These are phyloP conservation scores for Coffea humblotiana DNA, from an alignment of 305 asterid species.

Conservation along the genomic window DNA sequence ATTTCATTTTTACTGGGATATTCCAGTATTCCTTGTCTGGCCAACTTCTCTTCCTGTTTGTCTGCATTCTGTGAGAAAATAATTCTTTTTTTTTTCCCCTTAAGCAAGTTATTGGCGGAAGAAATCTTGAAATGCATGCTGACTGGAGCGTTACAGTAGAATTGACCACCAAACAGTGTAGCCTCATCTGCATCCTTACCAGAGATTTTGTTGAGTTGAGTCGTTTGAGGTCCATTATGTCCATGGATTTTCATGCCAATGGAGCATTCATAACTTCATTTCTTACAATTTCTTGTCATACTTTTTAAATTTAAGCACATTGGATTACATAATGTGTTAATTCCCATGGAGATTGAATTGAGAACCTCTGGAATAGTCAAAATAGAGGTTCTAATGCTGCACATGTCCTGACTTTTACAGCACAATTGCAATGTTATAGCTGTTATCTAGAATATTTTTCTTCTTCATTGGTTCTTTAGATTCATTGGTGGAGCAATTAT, in stretches of 20 bases:
- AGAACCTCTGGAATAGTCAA: background rate
- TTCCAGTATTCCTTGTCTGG: background rate
- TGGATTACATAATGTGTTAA: background rate
- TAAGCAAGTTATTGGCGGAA: background rate
- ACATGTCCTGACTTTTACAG: background rate
- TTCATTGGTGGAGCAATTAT: constrained; percentile 21
- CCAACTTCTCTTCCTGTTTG: background rate
- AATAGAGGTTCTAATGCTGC: background rate
- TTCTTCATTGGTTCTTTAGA: constrained; percentile 7
- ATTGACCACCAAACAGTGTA: background rate
- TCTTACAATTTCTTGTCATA: background rate
- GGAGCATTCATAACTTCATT: background rate
- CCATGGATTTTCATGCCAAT: background rate
- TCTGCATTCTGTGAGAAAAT: background rate
- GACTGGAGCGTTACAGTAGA: background rate
- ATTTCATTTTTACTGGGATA: background rate
- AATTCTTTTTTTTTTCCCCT: background rate
- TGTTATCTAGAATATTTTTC: constrained; percentile 3
- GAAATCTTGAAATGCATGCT: background rate
- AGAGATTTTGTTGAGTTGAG: background rate
- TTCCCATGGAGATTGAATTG: background rate
- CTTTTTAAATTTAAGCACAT: background rate
- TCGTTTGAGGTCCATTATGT: background rate
- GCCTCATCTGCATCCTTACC: background rate
- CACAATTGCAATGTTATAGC: background rate